Base-by-base conservation (phyloP, 495 filamentous ascomycete species). In the Choiromyces venosus region DNA sequence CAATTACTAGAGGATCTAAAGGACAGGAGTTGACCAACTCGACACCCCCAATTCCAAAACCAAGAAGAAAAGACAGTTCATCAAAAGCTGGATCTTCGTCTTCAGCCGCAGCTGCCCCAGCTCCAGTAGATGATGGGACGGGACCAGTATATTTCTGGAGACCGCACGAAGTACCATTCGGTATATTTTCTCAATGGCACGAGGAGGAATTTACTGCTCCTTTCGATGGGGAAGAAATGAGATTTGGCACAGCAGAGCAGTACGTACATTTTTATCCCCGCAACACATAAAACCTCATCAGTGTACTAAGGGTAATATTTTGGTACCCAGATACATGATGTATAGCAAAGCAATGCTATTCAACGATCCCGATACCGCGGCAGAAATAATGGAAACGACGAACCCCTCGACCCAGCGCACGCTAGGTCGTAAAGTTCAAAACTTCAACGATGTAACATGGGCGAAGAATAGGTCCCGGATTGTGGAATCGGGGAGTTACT, bases 311-410 rank as follows among this genome's bases (percentile, higher is more conserved):
- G 52, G 52, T 33, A 61, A 61, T 61, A 10, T 61, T 61, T 61
- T 61, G 25, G 10, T 33, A 33, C 52, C 25, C 25, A 85, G 83
- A 80, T 89, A 88, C 81, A 89, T 90, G 88, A 89, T 89, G 88
- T 84, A 89, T 81, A 84, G 84, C 68, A 89, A 89, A 82, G 88
- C 87, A 2, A 65, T 87, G 3, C 83, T 89, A 75, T 89, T 90
- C 83, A 66, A 73, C 40, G 79, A 81, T 35, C 39, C 61, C 21
- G 83, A 85, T 77, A 68, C 67, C 35, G 77, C 78, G 1, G 71
- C 73, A 18, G 39, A 83, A 65, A 86, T 89, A 80, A 83, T 88
- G 4, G 18, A 72, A 0, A 84, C 84, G 25, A 36, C 44, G 0
- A 68, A 82, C 64, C 86, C 88, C 2, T 79, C 80, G 33, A 61